Base-by-base conservation (phyloP, 306 rosid genomes). In the Astragalus membranaceus region DNA sequence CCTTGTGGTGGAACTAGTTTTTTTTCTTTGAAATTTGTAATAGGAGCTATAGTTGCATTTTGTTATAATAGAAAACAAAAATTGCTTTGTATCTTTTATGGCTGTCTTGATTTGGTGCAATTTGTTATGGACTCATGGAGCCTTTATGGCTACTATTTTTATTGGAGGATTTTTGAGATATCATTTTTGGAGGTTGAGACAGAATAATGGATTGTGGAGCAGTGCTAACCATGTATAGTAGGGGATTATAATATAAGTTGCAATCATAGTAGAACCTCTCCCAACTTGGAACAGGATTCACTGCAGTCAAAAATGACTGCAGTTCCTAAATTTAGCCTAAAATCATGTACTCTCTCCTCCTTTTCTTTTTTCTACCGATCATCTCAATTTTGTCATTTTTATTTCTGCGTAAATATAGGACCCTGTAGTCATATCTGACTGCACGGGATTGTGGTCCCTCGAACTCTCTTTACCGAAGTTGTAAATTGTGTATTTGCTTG, bases 41-140 rank as follows among this genome's bases (percentile, higher is more conserved):
- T 4, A 44, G 33, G 20, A 62, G 69, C 60, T 55, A 68, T n/a
- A 53, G 29, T 52, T 51, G 75, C 57, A 32, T 67, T 76, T 39
- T 69, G 70, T 72, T 74, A 79, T 42, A 53, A 55, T 17, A 23
- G 29, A 26, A 51, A 39, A 39, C 48, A 11, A 16, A 69, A 52
- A 10, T 77, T 59, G 17, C n/a, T 70, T 11, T 17, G 7, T 1
- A 32, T 16, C 43, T 17, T 41, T 48, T 37, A 9, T n/a, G 56
- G 68, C 13, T 44, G 9, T 54, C 54, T 6, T 16, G 1, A 39
- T 39, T 60, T 77, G 14, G 44, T 64, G 62, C 54, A 55, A 70
- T 33, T 77, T 5, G 9, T 53, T 55, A 68, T 48, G 61, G 62
- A 14, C 46, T 30, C n/a, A 68, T 48, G 61, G 62, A 14, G 56